phyloP scores from a whole-genome alignment of 2,329 filamentous ascomycete species.

The Epichloe brachyelytri region DNA sequence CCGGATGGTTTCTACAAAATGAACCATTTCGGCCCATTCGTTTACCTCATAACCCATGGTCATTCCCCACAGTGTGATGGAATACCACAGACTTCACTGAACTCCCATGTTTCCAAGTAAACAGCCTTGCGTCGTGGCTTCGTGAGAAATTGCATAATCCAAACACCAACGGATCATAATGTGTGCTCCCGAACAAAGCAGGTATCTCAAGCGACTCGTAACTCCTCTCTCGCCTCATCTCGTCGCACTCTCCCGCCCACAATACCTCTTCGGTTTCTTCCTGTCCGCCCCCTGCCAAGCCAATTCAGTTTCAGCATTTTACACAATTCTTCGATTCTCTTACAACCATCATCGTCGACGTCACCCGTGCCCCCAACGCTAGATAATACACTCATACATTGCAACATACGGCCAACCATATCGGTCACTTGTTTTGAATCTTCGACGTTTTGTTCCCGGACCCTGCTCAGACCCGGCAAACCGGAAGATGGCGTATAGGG shows the following conservation, averaged over 20 bases:
- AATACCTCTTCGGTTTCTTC: slow-evolving; percentile 78
- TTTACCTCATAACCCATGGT: too few relatives aligned
- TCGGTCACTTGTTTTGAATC: slow-evolving; percentile 76
- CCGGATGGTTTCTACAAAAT: too few relatives aligned
- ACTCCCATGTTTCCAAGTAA: too few relatives aligned
- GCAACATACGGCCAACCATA: slow-evolving; percentile 87
- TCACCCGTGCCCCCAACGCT: slow-evolving; percentile 48
- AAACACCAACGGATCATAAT: neutral
- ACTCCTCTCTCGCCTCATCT: slow-evolving; percentile 27
- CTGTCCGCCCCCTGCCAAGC: slow-evolving; percentile 81
- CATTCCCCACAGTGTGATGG: too few relatives aligned
- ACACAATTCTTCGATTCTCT: slow-evolving; percentile 70
- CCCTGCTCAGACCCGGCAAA: slow-evolving; percentile 25
- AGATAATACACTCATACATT: slow-evolving; percentile 86
- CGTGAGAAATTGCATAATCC: too few relatives aligned
- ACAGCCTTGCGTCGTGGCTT: too few relatives aligned
- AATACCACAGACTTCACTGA: too few relatives aligned
- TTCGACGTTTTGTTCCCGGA: slow-evolving; percentile 48
- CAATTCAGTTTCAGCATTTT: slow-evolving; percentile 92
- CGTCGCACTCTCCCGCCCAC: slow-evolving; percentile 54
- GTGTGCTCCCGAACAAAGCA: neutral
- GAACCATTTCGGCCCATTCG: too few relatives aligned
- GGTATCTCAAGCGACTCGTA: slow-evolving; percentile 24
- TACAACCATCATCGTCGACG: slow-evolving; percentile 57
- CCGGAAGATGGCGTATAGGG: slow-evolving; percentile 36